These are phyloP conservation scores for Boechera stricta DNA, from an alignment of 345 rosid species.

Conservation along the genomic window DNA sequence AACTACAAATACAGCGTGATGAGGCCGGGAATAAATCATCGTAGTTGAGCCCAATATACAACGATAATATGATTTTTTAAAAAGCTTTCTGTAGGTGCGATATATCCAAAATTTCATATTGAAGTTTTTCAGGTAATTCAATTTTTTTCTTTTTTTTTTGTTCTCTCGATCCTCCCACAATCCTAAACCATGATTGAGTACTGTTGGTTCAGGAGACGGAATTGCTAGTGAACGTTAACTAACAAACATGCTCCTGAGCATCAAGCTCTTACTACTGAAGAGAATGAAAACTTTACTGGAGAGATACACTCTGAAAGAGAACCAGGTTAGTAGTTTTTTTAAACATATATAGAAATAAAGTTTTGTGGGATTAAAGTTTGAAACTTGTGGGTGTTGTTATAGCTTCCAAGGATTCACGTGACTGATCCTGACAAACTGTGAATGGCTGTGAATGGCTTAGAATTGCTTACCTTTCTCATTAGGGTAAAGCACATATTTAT, in stretches of 20 bases:
- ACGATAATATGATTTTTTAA: too few species aligned
- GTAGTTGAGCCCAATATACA: too few species aligned
- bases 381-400: constrained; percentile 29
- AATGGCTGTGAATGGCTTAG: too few species aligned
- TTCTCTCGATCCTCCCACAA: not conserved
- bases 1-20: too few species aligned
- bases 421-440: constrained; percentile 32
- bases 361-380: not conserved
- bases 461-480: too few species aligned
- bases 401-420: constrained; percentile 60
- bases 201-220: constrained; percentile 59
- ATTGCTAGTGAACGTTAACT: constrained; percentile 65
- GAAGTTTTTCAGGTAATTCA: constrained; percentile 79
- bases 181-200: constrained; percentile 4
- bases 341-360: not conserved
- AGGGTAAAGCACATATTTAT: too few species aligned
- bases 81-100: constrained; percentile 56
- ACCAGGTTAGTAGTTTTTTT: constrained; percentile 54
- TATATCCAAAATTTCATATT: constrained; percentile 68
- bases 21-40: too few species aligned
- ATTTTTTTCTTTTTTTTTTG: not conserved
- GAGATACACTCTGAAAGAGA: constrained; percentile 77
- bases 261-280: constrained; percentile 66
- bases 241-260: constrained; percentile 75
- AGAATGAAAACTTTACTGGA: constrained; percentile 70